Evolutionary conservation across 177 flowering plant genomes (phyloP).

Genomic region (Vitis hybrid): DNA sequence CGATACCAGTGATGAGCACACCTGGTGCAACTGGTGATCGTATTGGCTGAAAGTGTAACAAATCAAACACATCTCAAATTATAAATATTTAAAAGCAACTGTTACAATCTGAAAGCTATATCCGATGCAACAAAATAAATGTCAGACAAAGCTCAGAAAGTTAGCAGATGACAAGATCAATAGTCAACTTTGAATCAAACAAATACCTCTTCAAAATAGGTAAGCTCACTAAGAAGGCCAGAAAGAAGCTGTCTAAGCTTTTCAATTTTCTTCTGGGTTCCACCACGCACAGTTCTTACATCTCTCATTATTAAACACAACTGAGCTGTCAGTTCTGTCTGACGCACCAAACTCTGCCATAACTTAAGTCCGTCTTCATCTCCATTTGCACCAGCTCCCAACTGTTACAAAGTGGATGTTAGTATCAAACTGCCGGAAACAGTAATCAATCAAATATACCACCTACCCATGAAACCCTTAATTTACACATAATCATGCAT

Average conservation of each 20-base stretch:
- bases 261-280: conserved; percentile 95
- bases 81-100: not conserved
- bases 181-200: conserved; percentile 1
- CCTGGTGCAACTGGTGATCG: conserved; percentile 86
- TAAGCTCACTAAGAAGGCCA: conserved; percentile 97
- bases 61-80: conserved; percentile 4
- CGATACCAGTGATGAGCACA: conserved; percentile 83
- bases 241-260: conserved; percentile 96
- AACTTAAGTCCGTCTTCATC: conserved; percentile 81
- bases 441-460: not conserved
- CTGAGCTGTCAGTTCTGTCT: conserved; percentile 96
- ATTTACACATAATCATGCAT: not conserved
- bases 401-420: conserved; percentile 34
- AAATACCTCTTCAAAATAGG: conserved; percentile 94
- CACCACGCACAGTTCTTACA: conserved; percentile 93
- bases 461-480: not conserved
- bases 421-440: not conserved
- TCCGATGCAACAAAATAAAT: not conserved
- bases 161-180: not conserved
- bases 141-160: not conserved
- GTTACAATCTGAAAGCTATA: not conserved
- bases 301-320: conserved; percentile 90
- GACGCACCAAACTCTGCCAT: conserved; percentile 98
- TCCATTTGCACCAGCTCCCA: conserved; percentile 58
- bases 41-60: conserved; percentile 65